Evolutionary conservation across 495 filamentous ascomycete genomes (phyloP), one percentile per base, ranked within the genome.

Genomic region (Penicillium macrosclerotiorum): DNA sequence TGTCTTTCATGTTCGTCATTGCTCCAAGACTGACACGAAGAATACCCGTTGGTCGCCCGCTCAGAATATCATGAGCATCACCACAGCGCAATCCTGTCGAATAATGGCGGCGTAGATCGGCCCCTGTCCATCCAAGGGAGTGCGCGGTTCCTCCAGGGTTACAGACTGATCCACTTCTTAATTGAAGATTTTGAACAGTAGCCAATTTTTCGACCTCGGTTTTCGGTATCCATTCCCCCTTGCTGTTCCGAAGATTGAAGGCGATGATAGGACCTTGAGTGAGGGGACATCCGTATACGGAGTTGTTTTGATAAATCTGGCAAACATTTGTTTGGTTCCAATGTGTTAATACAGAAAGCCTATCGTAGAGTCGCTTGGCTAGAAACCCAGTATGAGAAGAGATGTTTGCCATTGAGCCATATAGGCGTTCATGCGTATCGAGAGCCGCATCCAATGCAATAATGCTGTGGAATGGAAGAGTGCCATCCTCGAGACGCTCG

Each of bases 401-500:
- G 13, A 95, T 76, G 24, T 78, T 70, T 2, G 60, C 58, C 76
- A 95, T 87, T 1, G 80, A 79, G 1, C 81, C 81, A 49, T 85
- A 96, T 0, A 96, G 64, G 18, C 78, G 72, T 34, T 64, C 39
- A 54, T 96, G 90, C 0, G 79, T 76, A 23, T 81, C 71, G 30
- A 97, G 65, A 2, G 90, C 91, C 1, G 78, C 67, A 49, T 84
- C 81, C 9, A 95, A 64, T 1, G 90, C 92, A 29, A 95, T 69
- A 39, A 96, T 96, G 54, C 65, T 94, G 59, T 97, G 92, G 42
- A 94, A 82, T 8, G 91, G 88, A 14, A 93, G 65, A 1, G 92
- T 96, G 5, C 92, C 92, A 67, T 97, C 90, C 60, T 97, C 92
- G 5, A 97, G 73, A 17, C 75, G 75, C 22, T 89, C 86, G 59